Evolutionary conservation across 768 basidiomycete species (phyloP), one percentile per base, ranked within the genome.

Genomic region (Rhizopogon salebrosus): DNA sequence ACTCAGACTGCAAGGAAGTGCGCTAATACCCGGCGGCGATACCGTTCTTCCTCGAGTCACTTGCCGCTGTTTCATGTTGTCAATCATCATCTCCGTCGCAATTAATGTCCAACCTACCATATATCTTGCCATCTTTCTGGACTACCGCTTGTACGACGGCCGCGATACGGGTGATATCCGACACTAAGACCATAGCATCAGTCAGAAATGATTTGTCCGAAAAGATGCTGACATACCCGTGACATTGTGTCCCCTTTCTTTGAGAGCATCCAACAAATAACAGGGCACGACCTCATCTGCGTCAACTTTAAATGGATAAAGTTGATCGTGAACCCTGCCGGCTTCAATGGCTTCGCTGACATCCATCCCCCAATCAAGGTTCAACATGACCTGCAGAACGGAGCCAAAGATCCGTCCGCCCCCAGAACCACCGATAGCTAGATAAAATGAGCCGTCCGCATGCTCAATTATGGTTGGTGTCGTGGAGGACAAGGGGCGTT

Each of bases 21-120:
- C 8, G 37, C 68, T 62, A 92, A 70, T 94, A 95, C 3, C 89
- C 94, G 42, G 89, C 84, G 4, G 94, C 89, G 38, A 93, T 79
- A n/a, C 93, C 93, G 57, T 92, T 89, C 75, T 95, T 95, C 64
- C 93, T 80, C 18, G 89, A 92, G 69, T 97, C 94, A 64, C 89
- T 92, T 8, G 90, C 87, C 55, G 91, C 93, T 89, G 59, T 40
- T 23, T 23, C 35, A 16, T 18, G 22, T 22, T 13, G 26, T 31
- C 37, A 31, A 42, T 58, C 27, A 59, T 41, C 3, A 27, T 37
- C 11, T 10, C 11, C 18, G 22, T 31, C 55, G 36, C 46, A 23
- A 13, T 41, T 6, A 26, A 39, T 14, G 50, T 45, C 31, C 24
- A 34, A 68, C 83, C 42, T 58, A 89, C 89, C 89, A 57, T 77